Evolutionary conservation across 176 grass and related monocot genomes (phyloP), one percentile per base, ranked within the genome.

Genomic region (Dendrocalamus sinicus): DNA sequence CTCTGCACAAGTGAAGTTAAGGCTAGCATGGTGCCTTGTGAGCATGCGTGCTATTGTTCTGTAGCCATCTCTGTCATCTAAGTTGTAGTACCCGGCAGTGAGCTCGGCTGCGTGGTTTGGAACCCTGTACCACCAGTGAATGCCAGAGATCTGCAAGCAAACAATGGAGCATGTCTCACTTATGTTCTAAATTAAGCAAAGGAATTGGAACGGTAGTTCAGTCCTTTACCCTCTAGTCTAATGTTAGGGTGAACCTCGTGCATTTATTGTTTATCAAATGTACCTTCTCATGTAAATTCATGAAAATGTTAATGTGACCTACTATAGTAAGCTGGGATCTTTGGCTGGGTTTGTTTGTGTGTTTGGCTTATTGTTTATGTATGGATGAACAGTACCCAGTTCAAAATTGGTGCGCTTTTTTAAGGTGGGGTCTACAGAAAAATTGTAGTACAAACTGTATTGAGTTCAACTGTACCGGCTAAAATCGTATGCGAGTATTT

Each of bases 1-100:
- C 84, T 98, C 96, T 7, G 88, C 86, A 78, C 96, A 98, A 15
- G 96, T 98, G 76, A 98, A 98, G 89, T 98, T 93, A n/a, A 98
- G 37, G 69, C 88, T 44, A 40, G 83, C 96, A 53, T 44, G 40
- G 30, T 95, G 91, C 80, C 91, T 93, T 77, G 91, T 83, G 15
- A 98, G 87, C 93, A 93, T 90, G 70, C 79, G 86, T 28, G 93
- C 93, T 76, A 95, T 87, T 47, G 95, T 89, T 90, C 85, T 88
- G 83, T 98, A 98, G 28, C 95, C 93, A 12, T 98, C 95, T 82
- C 91, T 86, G 24, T 92, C 68, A 78, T 86, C 92, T 71, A 90
- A 63, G 77, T 95, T 94, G 84, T 98, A 94, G 80, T 94, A 98
- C 16, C 93, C 93, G 0, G 96, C 87, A 41, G 93, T 95, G 52